These are phyloP conservation scores for Jamesozyma hellenica DNA, from an alignment of 805 yeast species.

Conservation along the genomic window DNA sequence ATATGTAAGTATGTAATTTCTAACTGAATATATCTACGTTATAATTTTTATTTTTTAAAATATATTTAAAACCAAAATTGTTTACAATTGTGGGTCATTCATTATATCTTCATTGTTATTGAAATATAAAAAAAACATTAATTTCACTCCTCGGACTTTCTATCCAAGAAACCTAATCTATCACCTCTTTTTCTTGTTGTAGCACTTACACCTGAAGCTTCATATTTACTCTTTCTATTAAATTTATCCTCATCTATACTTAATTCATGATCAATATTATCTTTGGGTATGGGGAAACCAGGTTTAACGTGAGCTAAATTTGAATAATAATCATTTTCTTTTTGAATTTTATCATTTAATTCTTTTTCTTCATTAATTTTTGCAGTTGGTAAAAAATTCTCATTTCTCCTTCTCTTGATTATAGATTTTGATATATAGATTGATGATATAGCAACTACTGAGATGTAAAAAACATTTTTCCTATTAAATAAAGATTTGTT, in stretches of 20 bases:
- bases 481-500: constrained; percentile 9
- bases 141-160: constrained; percentile 10
- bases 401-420: constrained; percentile 30
- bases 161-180: constrained; percentile 25
- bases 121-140: no score
- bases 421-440: constrained; percentile 21
- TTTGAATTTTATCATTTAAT: constrained; percentile 2
- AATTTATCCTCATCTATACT: constrained; percentile 26
- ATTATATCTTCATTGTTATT: no score
- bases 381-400: constrained; percentile 29
- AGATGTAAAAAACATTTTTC: constrained; percentile 19
- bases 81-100: no score
- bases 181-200: constrained; percentile 51
- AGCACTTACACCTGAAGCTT: constrained; percentile 58
- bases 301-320: constrained; percentile 38
- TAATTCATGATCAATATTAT: constrained; percentile 1
- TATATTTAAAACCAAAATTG: no score
- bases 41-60: no score
- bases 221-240: constrained; percentile 50
- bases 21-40: no score
- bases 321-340: constrained; percentile 20
- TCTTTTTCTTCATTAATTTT: constrained; percentile 6
- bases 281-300: constrained; percentile 40
- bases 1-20: background rate
- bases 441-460: constrained; percentile 22